These are phyloP conservation scores for Teratosphaeria epicoccoides DNA, from an alignment of 2,329 filamentous ascomycete species.

Conservation along the genomic window DNA sequence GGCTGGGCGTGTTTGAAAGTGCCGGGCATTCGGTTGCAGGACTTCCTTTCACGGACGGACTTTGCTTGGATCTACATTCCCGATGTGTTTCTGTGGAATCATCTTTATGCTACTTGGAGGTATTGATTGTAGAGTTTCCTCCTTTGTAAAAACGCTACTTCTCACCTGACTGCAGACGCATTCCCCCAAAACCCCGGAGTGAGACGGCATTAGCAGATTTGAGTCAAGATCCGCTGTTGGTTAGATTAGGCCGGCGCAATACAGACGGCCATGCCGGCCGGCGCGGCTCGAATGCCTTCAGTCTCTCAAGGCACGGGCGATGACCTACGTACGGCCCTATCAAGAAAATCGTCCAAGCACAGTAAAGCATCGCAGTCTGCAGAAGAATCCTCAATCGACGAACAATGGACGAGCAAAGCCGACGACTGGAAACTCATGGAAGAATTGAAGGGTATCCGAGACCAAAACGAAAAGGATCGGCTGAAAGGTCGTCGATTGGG, in stretches of 20 bases:
- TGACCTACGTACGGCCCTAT: slow-evolving; percentile 3
- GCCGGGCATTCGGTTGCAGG: neutral
- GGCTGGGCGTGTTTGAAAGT: neutral
- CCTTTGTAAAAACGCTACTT: neutral
- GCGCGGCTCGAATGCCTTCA: slow-evolving; percentile 4
- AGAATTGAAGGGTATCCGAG: slow-evolving; percentile 35
- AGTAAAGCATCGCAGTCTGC: neutral
- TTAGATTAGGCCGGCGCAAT: neutral
- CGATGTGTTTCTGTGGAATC: neutral
- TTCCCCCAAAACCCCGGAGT: neutral
- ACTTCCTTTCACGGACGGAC: neutral
- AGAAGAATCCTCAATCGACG: slow-evolving; percentile 4
- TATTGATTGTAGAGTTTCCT: neutral
- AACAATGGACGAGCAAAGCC: slow-evolving; percentile 22
- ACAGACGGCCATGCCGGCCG: slow-evolving; percentile 6
- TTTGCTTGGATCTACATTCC: neutral
- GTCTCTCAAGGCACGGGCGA: slow-evolving; percentile 6
- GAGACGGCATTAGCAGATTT: neutral
- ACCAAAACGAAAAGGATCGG: slow-evolving; percentile 37
- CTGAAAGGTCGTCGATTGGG: slow-evolving; percentile 42
- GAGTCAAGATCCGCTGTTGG: neutral
- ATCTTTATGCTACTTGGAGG: neutral
- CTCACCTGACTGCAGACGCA: neutral
- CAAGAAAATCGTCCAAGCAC: slow-evolving; percentile 1
- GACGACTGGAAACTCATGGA: slow-evolving; percentile 42